These are phyloP conservation scores for Vitis amurensis DNA, from an alignment of 164 flowering plant genomes.

Conservation along the genomic window DNA sequence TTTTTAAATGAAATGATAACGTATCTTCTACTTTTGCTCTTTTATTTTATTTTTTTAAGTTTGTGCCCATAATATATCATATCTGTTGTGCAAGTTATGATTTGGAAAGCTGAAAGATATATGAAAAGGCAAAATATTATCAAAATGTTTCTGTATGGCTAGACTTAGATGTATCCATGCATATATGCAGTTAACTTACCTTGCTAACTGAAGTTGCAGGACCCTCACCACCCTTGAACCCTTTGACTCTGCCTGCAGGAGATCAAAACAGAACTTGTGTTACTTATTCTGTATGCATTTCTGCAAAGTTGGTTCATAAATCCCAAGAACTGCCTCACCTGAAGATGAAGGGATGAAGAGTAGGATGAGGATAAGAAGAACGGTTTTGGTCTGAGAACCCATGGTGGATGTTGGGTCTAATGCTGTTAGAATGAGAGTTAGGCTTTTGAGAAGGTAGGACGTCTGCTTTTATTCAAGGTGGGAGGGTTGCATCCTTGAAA, in stretches of 20 bases:
- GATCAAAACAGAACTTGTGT: too few relatives aligned
- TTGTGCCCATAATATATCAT: too few relatives aligned
- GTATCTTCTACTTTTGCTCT: too few relatives aligned
- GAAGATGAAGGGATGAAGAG: neutral
- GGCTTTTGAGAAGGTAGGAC: neutral
- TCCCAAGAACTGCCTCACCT: neutral
- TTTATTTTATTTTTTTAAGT: too few relatives aligned
- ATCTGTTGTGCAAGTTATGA: too few relatives aligned
- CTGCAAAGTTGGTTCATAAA: too few relatives aligned
- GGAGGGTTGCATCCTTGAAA: neutral
- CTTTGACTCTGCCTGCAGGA: too few relatives aligned
- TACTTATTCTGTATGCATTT: too few relatives aligned
- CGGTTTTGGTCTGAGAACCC: neutral
- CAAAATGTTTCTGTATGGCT: neutral
- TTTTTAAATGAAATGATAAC: too few relatives aligned
- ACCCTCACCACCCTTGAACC: neutral
- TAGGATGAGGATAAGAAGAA: slow-evolving; percentile 1
- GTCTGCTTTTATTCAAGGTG: neutral
- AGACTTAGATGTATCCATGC: neutral
- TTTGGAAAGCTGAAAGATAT: too few relatives aligned
- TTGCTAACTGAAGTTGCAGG: neutral
- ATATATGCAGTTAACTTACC: neutral
- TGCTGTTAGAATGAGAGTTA: neutral
- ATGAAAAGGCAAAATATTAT: too few relatives aligned
- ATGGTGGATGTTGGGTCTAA: neutral